Evolutionary conservation across 257 asterid genomes (phyloP).

Genomic region (Solanum gandarillasii): DNA sequence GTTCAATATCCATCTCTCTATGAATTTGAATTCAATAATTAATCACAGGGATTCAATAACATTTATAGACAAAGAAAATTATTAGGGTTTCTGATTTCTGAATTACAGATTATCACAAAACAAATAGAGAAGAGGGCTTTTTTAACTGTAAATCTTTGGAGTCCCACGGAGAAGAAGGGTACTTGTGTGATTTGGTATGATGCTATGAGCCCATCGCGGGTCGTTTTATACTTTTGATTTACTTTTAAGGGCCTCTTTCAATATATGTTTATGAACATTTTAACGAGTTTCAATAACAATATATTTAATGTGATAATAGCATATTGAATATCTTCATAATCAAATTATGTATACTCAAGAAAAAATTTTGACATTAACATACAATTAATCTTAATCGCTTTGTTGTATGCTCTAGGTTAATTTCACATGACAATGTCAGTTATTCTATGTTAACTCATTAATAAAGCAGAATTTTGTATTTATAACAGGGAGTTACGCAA

Average conservation of each 20-base stretch:
- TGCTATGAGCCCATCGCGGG: background rate
- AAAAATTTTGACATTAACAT: no score
- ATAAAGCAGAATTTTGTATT: background rate
- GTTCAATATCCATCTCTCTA: conserved; percentile 65
- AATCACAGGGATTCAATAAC: background rate
- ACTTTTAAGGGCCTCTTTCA: background rate
- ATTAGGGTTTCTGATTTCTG: background rate
- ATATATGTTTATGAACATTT: background rate
- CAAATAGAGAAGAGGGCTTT: background rate
- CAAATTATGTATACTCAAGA: no score
- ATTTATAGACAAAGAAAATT: background rate
- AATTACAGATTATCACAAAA: background rate
- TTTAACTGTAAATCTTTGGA: background rate
- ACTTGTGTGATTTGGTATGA: background rate
- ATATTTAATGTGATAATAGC: no score
- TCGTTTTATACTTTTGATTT: background rate
- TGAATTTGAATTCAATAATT: background rate
- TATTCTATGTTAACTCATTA: no score
- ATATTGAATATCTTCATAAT: no score
- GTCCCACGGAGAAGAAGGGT: background rate
- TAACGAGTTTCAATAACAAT: no score
- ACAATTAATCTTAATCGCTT: no score
- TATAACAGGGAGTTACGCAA: background rate
- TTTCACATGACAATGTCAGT: no score
- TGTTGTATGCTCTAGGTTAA: no score